Evolutionary conservation across 352 stramenopile genomes (phyloP).

Genomic region (Saprolegnia parasitica): DNA sequence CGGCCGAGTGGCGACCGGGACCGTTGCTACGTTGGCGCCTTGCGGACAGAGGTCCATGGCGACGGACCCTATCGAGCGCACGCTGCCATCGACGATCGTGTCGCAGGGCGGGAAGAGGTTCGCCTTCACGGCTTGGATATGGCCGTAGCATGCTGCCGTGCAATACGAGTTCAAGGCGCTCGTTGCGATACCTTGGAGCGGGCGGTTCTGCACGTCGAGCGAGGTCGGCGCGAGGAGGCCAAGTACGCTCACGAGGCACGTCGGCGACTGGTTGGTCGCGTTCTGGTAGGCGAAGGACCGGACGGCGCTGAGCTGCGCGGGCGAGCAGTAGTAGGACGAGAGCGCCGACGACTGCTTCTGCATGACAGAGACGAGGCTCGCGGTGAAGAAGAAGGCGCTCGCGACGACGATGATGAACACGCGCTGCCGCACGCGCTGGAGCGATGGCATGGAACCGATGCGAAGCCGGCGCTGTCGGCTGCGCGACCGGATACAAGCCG

Average conservation of each 20-base stretch:
- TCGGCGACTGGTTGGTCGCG: background rate
- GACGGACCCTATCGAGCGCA: constrained; percentile 22
- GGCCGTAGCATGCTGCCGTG: constrained; percentile 7
- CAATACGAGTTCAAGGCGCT: constrained; percentile 9
- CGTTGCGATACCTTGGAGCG: background rate
- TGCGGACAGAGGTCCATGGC: constrained; percentile 10
- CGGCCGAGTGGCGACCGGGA: background rate
- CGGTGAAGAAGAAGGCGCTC: constrained; percentile 23
- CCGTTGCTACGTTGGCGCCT: background rate
- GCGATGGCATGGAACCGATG: background rate
- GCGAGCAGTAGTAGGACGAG: constrained; percentile 14
- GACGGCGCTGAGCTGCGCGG: background rate
- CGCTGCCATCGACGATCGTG: constrained; percentile 20
- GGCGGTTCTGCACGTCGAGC: constrained; percentile 24
- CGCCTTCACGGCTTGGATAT: background rate
- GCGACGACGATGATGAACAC: constrained; percentile 17
- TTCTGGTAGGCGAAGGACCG: background rate
- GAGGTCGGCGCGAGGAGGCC: background rate
- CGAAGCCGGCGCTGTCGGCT: background rate
- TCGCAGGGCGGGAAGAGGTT: constrained; percentile 23
- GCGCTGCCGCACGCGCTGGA: constrained; percentile 11
- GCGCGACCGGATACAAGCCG: constrained; percentile 5
- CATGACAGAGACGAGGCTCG: constrained; percentile 15
- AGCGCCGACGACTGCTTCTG: background rate
- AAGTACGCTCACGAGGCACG: background rate